Conservation (phyloP, 2,329 filamentous ascomycete species). For the Cytospora piceicola region DNA sequence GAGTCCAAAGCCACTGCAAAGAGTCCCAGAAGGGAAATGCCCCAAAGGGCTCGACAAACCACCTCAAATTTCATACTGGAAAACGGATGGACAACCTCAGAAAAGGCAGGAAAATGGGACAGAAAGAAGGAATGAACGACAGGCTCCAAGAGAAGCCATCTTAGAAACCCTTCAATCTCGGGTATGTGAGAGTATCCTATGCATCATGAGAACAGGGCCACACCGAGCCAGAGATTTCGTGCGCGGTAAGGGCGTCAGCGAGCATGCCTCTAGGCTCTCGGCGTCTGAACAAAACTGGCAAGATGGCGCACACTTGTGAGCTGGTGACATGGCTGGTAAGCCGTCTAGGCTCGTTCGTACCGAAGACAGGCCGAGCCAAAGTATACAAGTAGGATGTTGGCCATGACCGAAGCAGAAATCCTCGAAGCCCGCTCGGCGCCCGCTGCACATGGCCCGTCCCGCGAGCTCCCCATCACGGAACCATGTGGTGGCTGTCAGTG, state of each 20-base stretch:
- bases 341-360: background rate
- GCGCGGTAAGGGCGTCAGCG: background rate
- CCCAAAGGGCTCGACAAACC: background rate
- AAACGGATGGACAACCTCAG: background rate
- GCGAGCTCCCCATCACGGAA: background rate
- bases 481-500: background rate
- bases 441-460: background rate
- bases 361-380: background rate
- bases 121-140: background rate
- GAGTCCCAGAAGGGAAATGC: background rate
- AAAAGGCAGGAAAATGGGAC: too few relatives aligned
- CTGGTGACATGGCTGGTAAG: background rate
- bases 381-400: background rate
- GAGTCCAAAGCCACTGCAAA: background rate
- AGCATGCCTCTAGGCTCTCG: background rate
- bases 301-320: slow-evolving; percentile 2
- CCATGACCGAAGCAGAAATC: background rate
- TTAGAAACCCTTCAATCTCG: background rate
- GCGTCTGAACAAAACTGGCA: background rate
- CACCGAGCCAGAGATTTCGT: background rate
- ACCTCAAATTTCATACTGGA: background rate
- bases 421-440: background rate
- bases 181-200: background rate
- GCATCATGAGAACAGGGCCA: background rate
- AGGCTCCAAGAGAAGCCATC: background rate